phyloP scores from a whole-genome alignment of 345 rosid species.

The Murraya koenigii region DNA sequence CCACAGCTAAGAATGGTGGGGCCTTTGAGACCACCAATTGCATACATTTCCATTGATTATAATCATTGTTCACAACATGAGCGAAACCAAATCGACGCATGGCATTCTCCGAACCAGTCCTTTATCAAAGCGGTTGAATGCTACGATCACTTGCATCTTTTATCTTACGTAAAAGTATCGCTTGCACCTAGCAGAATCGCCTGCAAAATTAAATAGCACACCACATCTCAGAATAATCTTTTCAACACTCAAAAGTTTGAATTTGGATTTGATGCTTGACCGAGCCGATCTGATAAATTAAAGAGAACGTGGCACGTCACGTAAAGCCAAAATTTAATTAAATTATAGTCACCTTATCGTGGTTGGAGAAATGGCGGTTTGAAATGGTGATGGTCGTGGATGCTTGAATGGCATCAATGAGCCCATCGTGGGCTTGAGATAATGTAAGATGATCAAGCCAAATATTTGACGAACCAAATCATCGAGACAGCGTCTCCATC shows the following conservation, averaged over 20 bases:
- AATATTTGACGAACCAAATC: conserved; percentile 53
- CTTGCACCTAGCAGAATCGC: background rate
- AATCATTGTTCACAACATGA: conserved; percentile 69
- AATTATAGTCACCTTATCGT: background rate
- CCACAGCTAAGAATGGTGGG: conserved; percentile 79
- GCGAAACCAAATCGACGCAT: background rate
- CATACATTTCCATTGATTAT: conserved; percentile 36
- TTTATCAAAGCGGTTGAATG: background rate
- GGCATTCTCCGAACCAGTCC: background rate
- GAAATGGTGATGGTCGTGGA: background rate
- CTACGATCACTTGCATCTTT: background rate
- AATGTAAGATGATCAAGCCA: conserved; percentile 79
- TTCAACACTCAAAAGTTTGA: no score
- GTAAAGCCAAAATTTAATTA: no score
- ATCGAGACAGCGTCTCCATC: conserved; percentile 72
- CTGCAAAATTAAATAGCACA: no score
- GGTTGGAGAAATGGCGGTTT: background rate
- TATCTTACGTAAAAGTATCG: background rate
- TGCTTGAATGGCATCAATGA: conserved; percentile 50
- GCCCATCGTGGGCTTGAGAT: conserved; percentile 51
- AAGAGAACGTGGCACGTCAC: no score
- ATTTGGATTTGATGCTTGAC: no score
- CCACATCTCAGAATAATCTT: no score
- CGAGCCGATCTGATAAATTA: no score
- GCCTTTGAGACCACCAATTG: conserved; percentile 40